These are phyloP conservation scores for Magnusiomyces clavatus DNA, from an alignment of 1,139 yeast species.

Conservation along the genomic window DNA sequence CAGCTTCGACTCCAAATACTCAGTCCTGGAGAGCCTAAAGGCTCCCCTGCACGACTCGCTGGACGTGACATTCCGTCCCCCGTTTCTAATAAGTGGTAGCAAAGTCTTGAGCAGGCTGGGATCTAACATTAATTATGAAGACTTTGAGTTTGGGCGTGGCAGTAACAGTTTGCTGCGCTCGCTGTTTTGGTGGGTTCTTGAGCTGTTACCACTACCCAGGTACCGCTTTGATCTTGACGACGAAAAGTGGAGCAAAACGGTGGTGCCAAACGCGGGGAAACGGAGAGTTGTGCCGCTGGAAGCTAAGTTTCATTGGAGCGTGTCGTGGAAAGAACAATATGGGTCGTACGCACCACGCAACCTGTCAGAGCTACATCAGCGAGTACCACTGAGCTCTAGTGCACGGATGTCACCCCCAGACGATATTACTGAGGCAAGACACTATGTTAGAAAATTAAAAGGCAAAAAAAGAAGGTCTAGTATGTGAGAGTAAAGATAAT, in stretches of 20 bases:
- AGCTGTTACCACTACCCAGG: slow-evolving; percentile 48
- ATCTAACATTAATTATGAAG: slow-evolving; percentile 21
- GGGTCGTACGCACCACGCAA: neutral
- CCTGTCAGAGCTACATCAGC: neutral
- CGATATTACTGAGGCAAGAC: slow-evolving; percentile 2
- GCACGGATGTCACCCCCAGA: slow-evolving; percentile 1
- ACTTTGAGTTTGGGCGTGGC: neutral
- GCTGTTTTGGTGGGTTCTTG: slow-evolving; percentile 51
- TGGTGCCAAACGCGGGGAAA: slow-evolving; percentile 49
- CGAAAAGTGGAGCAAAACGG: slow-evolving; percentile 39
- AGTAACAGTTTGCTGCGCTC: slow-evolving; percentile 3
- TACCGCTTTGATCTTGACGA: slow-evolving; percentile 41
- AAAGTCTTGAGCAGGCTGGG: slow-evolving; percentile 4
- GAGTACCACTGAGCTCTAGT: neutral
- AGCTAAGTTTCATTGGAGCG: slow-evolving; percentile 54
- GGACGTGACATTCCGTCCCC: slow-evolving; percentile 1
- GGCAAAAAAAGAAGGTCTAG: no score
- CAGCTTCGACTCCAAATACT: slow-evolving; percentile 35
- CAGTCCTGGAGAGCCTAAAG: slow-evolving; percentile 28
- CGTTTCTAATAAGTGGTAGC: neutral
- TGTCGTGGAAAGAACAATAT: slow-evolving; percentile 36
- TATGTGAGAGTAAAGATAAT: no score
- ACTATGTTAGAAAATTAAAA: no score
- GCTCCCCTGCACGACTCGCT: slow-evolving; percentile 18
- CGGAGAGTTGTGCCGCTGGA: slow-evolving; percentile 41